Evolutionary conservation across 2,329 filamentous ascomycete genomes (phyloP), one percentile per base, ranked within the genome.

Genomic region (Akanthomyces muscarius): DNA sequence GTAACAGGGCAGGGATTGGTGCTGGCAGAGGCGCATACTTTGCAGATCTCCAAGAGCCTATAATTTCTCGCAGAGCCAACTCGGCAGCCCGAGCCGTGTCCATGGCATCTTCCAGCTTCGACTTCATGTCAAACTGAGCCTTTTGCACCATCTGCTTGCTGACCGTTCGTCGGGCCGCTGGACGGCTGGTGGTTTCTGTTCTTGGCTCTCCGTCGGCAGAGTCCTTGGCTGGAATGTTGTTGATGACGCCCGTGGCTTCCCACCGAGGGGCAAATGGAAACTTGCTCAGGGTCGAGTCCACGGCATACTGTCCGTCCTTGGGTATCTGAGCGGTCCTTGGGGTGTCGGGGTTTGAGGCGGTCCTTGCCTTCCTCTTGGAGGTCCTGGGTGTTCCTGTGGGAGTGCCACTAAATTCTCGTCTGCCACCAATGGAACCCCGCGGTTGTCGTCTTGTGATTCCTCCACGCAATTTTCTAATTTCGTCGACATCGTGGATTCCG

Each of bases 401-500:
- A 18, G 86, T 88, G n/a, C 86, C 87, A 44, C 80, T 61, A 11
- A 42, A 80, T 61, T 88, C 86, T 56, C 74, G 70, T 64, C 85
- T 83, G 64, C 82, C 84, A 25, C 81, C 78, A 16, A 84, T 77
- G 1, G 87, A 87, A 63, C 83, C 86, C 69, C 91, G 85, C 2
- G 91, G 88, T 73, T 97, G 92, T 64, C 94, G 84, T 66, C 94
- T 83, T 30, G 94, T 98, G 74, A 98, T 96, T 65, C 86, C 85
- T 51, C 91, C 91, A 60, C 94, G 86, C 70, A 96, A 80, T 75
- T 89, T 91, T 68, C 86, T 85, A 70, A 98, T 98, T 75, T 91
- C 91, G 8, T 94, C 91, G 64, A 97, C 91, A 78, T 96, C 83
- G 76, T 98, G 94, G 52, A 97, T 78, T 56, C 93, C 93, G 76